Evolutionary conservation across 2,329 filamentous ascomycete genomes (phyloP).

Genomic region (Ciborinia camelliae): DNA sequence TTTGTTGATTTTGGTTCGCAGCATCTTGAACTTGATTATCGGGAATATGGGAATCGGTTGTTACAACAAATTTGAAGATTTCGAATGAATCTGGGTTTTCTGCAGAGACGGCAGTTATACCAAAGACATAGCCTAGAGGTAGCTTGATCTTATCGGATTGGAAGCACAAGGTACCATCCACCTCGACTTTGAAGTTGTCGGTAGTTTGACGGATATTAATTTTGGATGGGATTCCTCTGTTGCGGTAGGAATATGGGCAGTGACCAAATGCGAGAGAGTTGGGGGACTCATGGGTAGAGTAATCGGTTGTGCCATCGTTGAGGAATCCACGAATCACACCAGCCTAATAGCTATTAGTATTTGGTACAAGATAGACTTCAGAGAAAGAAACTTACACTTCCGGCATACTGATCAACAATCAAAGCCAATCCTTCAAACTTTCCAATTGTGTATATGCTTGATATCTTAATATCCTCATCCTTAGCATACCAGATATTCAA

Average conservation of each 20-base stretch:
- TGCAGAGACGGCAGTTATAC: constrained; percentile 81
- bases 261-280: constrained; percentile 90
- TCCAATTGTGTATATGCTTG: constrained; percentile 79
- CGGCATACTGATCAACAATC: constrained; percentile 79
- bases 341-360: constrained; percentile 41
- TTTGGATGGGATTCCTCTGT: constrained; percentile 78
- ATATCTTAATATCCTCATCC: constrained; percentile 64
- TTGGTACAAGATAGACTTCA: neutral
- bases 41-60: constrained; percentile 48
- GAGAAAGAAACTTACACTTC: constrained; percentile 45
- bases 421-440: constrained; percentile 89
- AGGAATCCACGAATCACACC: constrained; percentile 89
- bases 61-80: constrained; percentile 79
- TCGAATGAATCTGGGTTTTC: constrained; percentile 95
- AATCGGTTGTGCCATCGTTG: constrained; percentile 85
- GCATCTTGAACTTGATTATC: constrained; percentile 29
- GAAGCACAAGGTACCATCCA: constrained; percentile 82
- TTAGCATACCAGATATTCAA: constrained; percentile 89
- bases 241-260: constrained; percentile 87
- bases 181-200: constrained; percentile 67
- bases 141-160: constrained; percentile 74
- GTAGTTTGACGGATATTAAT: constrained; percentile 69
- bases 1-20: constrained; percentile 26
- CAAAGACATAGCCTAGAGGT: constrained; percentile 78
- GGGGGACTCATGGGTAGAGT: constrained; percentile 68